Percentiles rank a stretch among this genome's conserved stretches.
phyloP scores from a whole-genome alignment of 208 protist species.

The Cochliopodium minus region DNA sequence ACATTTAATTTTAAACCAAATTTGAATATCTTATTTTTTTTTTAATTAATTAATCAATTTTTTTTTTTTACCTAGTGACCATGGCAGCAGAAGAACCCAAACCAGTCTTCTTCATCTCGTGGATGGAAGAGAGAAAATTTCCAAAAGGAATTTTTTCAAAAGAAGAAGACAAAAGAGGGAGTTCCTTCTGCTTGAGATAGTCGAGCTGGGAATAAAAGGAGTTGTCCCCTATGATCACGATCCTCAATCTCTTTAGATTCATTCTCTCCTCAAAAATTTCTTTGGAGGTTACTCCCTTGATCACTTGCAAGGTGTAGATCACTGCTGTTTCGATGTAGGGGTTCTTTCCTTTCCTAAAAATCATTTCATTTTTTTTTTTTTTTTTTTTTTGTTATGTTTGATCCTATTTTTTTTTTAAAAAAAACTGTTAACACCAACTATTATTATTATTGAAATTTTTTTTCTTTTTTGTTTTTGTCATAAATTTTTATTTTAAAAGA shows the following conservation, averaged over 20 bases:
- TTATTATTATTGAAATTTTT: not conserved
- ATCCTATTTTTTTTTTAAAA: not conserved
- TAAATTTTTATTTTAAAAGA: not conserved
- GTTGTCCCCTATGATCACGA: conserved; percentile 51
- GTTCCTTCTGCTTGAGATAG: conserved; percentile 37
- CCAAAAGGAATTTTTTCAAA: not conserved
- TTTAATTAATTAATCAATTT: too few species aligned
- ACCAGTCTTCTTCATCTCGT: conserved; percentile 72
- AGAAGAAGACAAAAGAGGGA: conserved; percentile 14
- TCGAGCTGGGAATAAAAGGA: conserved; percentile 72
- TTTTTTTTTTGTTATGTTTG: not conserved
- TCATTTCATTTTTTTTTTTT: not conserved
- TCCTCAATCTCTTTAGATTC: conserved; percentile 28
- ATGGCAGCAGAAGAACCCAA: conserved; percentile 74
- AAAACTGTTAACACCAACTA: not conserved
- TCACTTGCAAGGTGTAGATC: not conserved
- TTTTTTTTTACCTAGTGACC: conserved; percentile 59
- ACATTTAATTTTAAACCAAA: too few species aligned
- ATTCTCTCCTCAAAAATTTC: not conserved
- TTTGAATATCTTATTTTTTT: too few species aligned
- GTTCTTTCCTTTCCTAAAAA: not conserved
- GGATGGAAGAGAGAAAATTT: not conserved
- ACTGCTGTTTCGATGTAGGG: conserved; percentile 8
- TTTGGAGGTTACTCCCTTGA: not conserved
- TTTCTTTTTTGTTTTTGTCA: not conserved